Conservation (phyloP, 768 basidiomycete genomes). For the Terana coerulea region DNA sequence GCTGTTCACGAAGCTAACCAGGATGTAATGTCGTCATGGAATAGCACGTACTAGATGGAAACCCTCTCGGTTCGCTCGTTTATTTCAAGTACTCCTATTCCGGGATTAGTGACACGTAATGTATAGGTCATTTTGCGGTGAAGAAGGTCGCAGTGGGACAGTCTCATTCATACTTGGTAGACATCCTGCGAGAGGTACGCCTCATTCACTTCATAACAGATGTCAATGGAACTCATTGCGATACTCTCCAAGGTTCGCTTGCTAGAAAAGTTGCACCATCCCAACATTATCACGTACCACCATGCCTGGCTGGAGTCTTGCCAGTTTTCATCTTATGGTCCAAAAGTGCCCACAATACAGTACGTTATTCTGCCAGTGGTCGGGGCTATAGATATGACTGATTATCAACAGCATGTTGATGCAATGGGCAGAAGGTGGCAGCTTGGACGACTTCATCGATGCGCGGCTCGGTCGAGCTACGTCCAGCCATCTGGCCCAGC, state of each 20-base stretch:
- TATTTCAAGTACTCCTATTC: not conserved
- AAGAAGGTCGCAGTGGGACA: slow-evolving; percentile 96
- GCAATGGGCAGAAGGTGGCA: slow-evolving; percentile 93
- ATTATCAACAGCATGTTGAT: slow-evolving; percentile 61
- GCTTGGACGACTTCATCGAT: slow-evolving; percentile 84
- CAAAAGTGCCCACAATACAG: slow-evolving; percentile 85
- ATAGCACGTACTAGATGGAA: slow-evolving; percentile 87
- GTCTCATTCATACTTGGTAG: slow-evolving; percentile 80
- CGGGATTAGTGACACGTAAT: not conserved
- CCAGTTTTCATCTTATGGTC: slow-evolving; percentile 87
- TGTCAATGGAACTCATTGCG: not conserved
- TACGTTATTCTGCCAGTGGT: slow-evolving; percentile 38
- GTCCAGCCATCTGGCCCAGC: slow-evolving; percentile 9
- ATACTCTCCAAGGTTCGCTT: slow-evolving; percentile 62
- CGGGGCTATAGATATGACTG: not conserved
- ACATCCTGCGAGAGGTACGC: slow-evolving; percentile 71
- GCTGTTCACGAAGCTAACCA: no score
- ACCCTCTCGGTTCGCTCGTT: slow-evolving; percentile 61
- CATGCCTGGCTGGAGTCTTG: slow-evolving; percentile 89
- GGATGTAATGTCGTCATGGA: no score
- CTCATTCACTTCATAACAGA: not conserved
- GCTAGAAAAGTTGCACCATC: slow-evolving; percentile 82
- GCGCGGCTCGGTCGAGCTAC: slow-evolving; percentile 64
- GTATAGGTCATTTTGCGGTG: slow-evolving; percentile 79
- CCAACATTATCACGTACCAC: slow-evolving; percentile 93